Base-by-base conservation (phyloP, 1,284 basidiomycete genomes). In the Caloboletus firmus region DNA sequence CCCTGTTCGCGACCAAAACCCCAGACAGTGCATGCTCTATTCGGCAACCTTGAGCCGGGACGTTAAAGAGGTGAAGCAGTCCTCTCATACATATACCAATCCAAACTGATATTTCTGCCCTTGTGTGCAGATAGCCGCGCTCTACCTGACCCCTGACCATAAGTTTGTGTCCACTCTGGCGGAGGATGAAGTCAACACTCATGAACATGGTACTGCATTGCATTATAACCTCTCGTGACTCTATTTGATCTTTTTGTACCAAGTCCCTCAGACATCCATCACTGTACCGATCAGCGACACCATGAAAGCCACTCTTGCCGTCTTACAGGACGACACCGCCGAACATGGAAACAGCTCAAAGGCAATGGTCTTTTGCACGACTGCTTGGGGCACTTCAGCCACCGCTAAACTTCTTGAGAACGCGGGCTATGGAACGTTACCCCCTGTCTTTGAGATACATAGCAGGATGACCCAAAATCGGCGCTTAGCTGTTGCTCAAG, bases 1-100 rank as follows among this genome's bases (percentile, higher is more conserved):
- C 32, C 65, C 65, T 65, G 50, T 77, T 64, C 41, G 66, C 59
- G 30, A 61, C 49, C 39, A 60, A 63, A 63, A 67, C 5, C 67
- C 61, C 8, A 63, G 77, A 45, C 94, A 96, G 67, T 93, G 89
- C 8, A 77, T 93, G 55, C 79, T 95, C 7, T 96, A 94, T 70
- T 94, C 91, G 4, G 94, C 94, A 0, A 79, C 77, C 1, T 62
- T 79, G 42, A 72, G 74, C 51, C 47, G 68, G 20, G 73, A 75
- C 12, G 72, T 78, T 17, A 74, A 72, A 49, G 56, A 71, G 61
- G 73, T 72, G 32, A 22, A 34, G 34, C 12, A n/a, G 24, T 41
- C 32, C 15, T 20, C 37, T 13, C 3, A 1, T 6, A 2, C 18
- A 17, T 4, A 15, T 18, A n/a, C 17, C 6, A 28, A 30, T 20